A percentile compares a stretch with the other conserved stretches of the same genome.
phyloP scores from a whole-genome alignment of 2,329 filamentous ascomycete genomes.

The Phialocephala sp. region DNA sequence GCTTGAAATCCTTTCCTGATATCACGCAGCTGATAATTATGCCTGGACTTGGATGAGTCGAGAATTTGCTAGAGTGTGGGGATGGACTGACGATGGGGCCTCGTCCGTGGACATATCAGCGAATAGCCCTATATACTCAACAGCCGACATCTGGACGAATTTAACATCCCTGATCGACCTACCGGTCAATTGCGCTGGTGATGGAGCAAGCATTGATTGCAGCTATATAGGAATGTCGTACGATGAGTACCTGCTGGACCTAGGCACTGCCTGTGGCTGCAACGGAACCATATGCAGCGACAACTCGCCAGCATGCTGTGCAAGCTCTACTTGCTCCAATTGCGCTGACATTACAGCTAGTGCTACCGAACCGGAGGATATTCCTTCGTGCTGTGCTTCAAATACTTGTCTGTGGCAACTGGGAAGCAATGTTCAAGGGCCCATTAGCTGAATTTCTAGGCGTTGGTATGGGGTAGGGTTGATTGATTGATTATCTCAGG shows the following conservation, averaged over 20 bases:
- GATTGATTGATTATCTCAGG: too few relatives aligned
- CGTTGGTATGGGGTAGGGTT: too few relatives aligned
- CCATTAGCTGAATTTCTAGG: neutral
- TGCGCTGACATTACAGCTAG: neutral
- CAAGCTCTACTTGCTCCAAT: neutral
- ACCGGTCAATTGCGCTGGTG: neutral
- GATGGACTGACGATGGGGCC: neutral
- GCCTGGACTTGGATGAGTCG: constrained; percentile 3
- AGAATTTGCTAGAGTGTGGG: constrained; percentile 4
- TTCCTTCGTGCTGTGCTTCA: neutral
- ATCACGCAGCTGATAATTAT: neutral
- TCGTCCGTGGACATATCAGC: neutral
- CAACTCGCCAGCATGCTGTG: neutral
- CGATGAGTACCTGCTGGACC: constrained; percentile 2
- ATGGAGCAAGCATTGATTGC: neutral
- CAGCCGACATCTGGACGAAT: constrained; percentile 1
- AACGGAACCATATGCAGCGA: neutral
- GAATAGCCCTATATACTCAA: neutral
- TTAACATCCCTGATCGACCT: neutral
- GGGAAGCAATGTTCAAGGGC: constrained; percentile 2
- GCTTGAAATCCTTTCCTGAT: neutral
- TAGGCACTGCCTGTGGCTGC: neutral
- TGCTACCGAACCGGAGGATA: neutral
- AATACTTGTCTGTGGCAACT: constrained; percentile 3
- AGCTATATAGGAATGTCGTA: constrained; percentile 1